Evolutionary conservation across 192 early-diverging fungal genomes (phyloP).

Genomic region (Coemansia sp.): DNA sequence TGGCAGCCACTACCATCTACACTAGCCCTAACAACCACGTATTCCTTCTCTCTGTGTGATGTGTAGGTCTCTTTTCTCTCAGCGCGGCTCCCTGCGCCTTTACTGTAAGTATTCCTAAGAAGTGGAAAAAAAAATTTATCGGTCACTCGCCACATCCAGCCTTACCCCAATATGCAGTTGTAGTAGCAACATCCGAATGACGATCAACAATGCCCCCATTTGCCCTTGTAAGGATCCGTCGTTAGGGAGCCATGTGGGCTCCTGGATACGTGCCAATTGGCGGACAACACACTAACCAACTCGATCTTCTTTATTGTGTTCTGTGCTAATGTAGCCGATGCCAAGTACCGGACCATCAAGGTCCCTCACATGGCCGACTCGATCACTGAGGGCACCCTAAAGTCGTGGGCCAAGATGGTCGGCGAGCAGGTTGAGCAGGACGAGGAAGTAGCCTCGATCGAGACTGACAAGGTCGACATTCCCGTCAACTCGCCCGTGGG

Average conservation of each 20-base stretch:
- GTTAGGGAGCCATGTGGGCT: neutral
- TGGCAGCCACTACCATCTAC: neutral
- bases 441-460: conserved; percentile 95
- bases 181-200: conserved; percentile 16
- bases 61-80: conserved; percentile 41
- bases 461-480: conserved; percentile 99
- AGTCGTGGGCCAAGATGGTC: conserved; percentile 94
- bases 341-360: conserved; percentile 69
- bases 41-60: neutral
- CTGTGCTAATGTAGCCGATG: conserved; percentile 39
- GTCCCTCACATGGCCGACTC: conserved; percentile 98
- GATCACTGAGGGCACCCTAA: conserved; percentile 96
- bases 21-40: neutral
- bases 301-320: neutral
- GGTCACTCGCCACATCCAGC: neutral
- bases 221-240: neutral
- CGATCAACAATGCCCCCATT: conserved; percentile 6
- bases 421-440: conserved; percentile 95
- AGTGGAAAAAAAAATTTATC: conserved; percentile 21
- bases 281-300: neutral
- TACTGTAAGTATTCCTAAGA: conserved; percentile 43
- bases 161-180: neutral
- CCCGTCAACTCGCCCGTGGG: conserved; percentile 95
- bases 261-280: neutral
- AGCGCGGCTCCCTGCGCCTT: conserved; percentile 31